Conservation (phyloP, 2,329 filamentous ascomycete species). For the Aspergillus hiratsukae region DNA sequence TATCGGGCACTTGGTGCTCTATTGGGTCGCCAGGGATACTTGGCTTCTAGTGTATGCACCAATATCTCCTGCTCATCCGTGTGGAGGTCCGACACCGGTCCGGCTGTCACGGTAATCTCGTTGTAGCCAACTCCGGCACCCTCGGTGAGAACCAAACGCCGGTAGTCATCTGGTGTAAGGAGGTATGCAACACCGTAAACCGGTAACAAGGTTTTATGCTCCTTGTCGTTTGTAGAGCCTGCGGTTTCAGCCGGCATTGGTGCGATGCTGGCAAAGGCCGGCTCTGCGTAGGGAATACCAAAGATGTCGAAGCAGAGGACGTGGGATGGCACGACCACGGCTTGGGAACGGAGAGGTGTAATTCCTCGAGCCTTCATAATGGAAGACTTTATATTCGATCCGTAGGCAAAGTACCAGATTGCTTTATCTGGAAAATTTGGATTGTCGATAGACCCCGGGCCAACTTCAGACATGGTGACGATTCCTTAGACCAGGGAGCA, state of each 20-base stretch:
- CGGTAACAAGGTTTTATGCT: not conserved
- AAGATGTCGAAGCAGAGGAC: not conserved
- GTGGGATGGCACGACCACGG: not conserved
- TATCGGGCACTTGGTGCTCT: not conserved
- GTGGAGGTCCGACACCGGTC: not conserved
- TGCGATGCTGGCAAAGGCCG: not conserved
- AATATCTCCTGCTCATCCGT: not conserved
- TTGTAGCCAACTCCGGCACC: not conserved
- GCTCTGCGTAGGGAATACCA: not conserved
- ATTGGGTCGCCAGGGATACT: not conserved
- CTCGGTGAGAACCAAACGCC: not conserved
- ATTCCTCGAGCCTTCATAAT: not conserved
- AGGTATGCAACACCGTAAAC: not conserved
- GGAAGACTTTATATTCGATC: not conserved
- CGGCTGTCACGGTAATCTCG: not conserved
- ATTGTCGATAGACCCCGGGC: too few species aligned
- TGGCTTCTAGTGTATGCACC: not conserved
- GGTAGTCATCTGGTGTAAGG: not conserved
- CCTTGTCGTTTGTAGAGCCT: too few species aligned
- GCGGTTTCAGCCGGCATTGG: not conserved
- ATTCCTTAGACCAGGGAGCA: too few species aligned
- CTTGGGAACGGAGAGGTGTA: not conserved
- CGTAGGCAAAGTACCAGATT: not conserved
- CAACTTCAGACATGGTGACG: too few species aligned
- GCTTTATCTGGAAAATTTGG: not conserved